Conservation (phyloP, 1,139 yeast species). For the Kurtzmaniella quercitrusa region DNA sequence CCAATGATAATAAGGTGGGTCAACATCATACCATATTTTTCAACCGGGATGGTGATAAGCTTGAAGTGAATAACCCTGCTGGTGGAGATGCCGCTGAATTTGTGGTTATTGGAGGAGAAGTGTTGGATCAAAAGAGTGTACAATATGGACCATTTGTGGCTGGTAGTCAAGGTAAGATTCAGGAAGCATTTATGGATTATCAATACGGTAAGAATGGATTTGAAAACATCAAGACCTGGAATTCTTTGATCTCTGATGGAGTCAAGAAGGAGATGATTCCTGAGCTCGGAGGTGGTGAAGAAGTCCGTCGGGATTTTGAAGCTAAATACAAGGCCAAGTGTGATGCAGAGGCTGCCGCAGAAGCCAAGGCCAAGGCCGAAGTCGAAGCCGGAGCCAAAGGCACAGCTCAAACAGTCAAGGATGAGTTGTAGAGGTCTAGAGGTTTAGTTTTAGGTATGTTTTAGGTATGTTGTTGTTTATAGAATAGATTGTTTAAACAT, state of each 20-base stretch:
- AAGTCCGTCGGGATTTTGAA: constrained; percentile 17
- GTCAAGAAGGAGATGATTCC: constrained; percentile 46
- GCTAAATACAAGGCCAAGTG: constrained; percentile 1
- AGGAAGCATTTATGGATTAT: constrained; percentile 67
- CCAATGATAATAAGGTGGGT: constrained; percentile 38
- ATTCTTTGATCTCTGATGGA: constrained; percentile 60
- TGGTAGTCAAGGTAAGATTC: constrained; percentile 55
- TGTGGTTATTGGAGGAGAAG: constrained; percentile 73
- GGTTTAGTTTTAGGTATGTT: neutral
- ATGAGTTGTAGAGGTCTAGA: too few relatives aligned
- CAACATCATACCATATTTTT: constrained; percentile 59
- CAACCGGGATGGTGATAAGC: constrained; percentile 57
- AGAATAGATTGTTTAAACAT: neutral
- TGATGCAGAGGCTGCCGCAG: constrained; percentile 1
- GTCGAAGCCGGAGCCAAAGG: too few relatives aligned
- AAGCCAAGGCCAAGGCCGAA: neutral
- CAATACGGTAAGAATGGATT: constrained; percentile 69
- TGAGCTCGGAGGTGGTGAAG: constrained; percentile 32
- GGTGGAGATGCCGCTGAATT: constrained; percentile 44
- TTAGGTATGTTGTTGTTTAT: too few relatives aligned
- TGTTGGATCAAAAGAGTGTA: constrained; percentile 69
- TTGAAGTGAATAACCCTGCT: constrained; percentile 47
- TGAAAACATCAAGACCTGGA: constrained; percentile 67
- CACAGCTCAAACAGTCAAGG: neutral
- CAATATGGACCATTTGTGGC: constrained; percentile 93